Conservation (phyloP, 129 eudicot species). For the Flaveria bidentis region DNA sequence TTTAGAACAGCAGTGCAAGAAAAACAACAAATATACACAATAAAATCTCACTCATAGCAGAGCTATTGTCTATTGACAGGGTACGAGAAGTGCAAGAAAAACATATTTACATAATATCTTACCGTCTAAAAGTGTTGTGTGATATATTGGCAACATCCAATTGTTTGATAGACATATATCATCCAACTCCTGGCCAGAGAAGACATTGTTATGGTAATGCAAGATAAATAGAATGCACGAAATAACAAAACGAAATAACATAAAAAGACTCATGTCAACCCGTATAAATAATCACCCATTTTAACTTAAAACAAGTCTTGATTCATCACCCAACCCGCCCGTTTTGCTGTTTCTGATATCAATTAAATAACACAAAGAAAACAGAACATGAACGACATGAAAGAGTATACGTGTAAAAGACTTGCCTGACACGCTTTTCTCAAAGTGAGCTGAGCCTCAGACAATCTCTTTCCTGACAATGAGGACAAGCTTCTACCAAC, state of each 20-base stretch:
- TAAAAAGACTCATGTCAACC: neutral
- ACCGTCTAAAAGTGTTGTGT: slow-evolving; percentile 42
- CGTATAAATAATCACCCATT: neutral
- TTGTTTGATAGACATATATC: slow-evolving; percentile 47
- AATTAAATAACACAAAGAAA: neutral
- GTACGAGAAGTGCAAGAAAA: neutral
- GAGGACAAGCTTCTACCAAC: slow-evolving; percentile 21
- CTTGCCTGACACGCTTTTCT: slow-evolving; percentile 54
- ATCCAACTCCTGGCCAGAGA: slow-evolving; percentile 53
- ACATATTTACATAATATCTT: neutral
- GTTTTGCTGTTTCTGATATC: neutral
- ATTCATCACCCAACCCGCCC: slow-evolving; percentile 1
- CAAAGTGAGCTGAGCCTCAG: slow-evolving; percentile 44
- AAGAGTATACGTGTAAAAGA: neutral
- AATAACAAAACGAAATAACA: neutral
- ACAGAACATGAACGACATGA: neutral
- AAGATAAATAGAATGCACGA: slow-evolving; percentile 5
- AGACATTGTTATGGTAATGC: slow-evolving; percentile 7
- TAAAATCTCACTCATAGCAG: too few relatives aligned
- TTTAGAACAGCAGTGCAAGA: neutral
- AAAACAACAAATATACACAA: neutral
- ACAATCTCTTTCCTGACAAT: slow-evolving; percentile 37
- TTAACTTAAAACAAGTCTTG: neutral
- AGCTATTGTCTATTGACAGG: too few relatives aligned
- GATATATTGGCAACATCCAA: slow-evolving; percentile 52